Evolutionary conservation across 805 yeast genomes (phyloP).

Genomic region (Grigorovia transvaalensis): DNA sequence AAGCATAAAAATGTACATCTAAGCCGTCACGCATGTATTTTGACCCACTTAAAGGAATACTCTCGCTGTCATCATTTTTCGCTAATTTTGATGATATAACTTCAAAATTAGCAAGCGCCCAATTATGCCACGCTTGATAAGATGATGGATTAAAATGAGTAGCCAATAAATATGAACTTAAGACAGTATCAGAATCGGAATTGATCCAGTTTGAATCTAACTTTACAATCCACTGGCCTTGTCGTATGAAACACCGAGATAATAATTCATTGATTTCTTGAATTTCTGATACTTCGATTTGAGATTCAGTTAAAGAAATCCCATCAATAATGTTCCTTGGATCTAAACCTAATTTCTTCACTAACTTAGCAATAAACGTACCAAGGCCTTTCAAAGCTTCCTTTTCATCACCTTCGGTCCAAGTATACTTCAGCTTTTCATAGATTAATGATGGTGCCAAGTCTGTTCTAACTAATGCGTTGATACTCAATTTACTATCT

Average conservation of each 20-base stretch:
- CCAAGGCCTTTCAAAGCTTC: conserved; percentile 81
- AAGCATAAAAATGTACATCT: conserved; percentile 20
- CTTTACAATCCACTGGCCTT: conserved; percentile 96
- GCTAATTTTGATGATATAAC: conserved; percentile 60
- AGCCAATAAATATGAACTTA: conserved; percentile 86
- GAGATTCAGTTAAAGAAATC: neutral
- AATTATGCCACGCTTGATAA: conserved; percentile 99
- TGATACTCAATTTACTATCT: conserved; percentile 58
- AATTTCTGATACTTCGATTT: neutral
- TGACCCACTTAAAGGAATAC: conserved; percentile 7
- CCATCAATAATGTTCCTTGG: conserved; percentile 66
- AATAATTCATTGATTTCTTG: conserved; percentile 59
- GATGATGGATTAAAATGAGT: conserved; percentile 88
- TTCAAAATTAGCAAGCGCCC: conserved; percentile 98
- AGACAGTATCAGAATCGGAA: conserved; percentile 67
- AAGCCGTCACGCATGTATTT: conserved; percentile 18
- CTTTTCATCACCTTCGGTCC: conserved; percentile 86
- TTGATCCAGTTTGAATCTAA: conserved; percentile 71
- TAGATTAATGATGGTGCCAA: conserved; percentile 94
- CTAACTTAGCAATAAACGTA: conserved; percentile 85
- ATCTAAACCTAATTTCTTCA: conserved; percentile 76
- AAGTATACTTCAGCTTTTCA: conserved; percentile 91
- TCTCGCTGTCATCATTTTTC: neutral
- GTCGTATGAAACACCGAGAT: conserved; percentile 91
- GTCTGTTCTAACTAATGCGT: conserved; percentile 40